These are phyloP conservation scores for Hawksworthiomyces lignivorus DNA, from an alignment of 2,329 filamentous ascomycete genomes.

Conservation along the genomic window DNA sequence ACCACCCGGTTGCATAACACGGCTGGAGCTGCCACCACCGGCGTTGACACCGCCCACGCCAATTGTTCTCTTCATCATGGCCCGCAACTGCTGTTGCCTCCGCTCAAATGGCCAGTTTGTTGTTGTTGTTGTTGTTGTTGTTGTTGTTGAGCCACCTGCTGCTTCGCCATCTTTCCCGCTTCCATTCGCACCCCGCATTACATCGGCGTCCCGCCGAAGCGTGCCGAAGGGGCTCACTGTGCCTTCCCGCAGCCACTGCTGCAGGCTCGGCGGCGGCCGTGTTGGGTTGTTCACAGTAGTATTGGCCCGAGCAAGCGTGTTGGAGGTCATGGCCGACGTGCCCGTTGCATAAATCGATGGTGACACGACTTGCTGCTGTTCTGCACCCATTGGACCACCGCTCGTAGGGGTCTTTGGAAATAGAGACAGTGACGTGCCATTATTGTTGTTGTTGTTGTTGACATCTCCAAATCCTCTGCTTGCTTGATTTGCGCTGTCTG, in stretches of 20 bases:
- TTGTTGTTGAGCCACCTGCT: no score
- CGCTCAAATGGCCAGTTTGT: constrained; percentile 10
- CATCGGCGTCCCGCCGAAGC: constrained; percentile 14
- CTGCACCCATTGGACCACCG: background rate
- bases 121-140: no score
- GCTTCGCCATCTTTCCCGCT: background rate
- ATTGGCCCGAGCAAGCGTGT: constrained; percentile 7
- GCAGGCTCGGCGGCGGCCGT: constrained; percentile 19
- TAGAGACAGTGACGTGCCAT: constrained; percentile 17
- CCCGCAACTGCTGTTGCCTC: constrained; percentile 9
- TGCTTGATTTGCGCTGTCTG: no score
- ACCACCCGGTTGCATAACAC: constrained; percentile 10
- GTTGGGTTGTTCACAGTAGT: constrained; percentile 8
- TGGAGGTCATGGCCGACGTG: constrained; percentile 3
- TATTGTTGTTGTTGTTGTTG: constrained; percentile 5
- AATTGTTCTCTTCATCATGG: constrained; percentile 6
- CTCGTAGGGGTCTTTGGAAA: constrained; percentile 17
- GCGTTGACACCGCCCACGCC: constrained; percentile 15
- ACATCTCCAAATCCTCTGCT: no score
- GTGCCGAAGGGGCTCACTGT: constrained; percentile 28
- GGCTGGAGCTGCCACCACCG: constrained; percentile 6
- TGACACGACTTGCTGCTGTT: background rate
- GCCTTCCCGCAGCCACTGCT: constrained; percentile 26
- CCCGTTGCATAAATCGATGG: constrained; percentile 9
- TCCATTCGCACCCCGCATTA: background rate